phyloP scores from a whole-genome alignment of 2,329 filamentous ascomycete species.

The Hirsutella rhossiliensis region DNA sequence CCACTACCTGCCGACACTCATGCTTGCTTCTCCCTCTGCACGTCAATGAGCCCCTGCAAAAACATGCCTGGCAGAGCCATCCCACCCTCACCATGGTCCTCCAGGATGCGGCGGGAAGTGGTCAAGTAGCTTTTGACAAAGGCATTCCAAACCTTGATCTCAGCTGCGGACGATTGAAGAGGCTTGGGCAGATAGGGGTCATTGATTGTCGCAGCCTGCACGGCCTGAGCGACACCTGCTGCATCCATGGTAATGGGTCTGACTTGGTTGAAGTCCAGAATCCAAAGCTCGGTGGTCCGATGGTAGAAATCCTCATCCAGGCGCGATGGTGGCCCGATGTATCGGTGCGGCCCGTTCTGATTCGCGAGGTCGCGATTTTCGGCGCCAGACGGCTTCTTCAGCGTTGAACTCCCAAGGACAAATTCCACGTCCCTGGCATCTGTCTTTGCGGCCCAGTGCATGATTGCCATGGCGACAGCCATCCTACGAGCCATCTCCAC shows the following conservation, averaged over 20 bases:
- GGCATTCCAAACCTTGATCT: constrained; percentile 4
- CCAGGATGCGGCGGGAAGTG: neutral
- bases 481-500: constrained; percentile 9
- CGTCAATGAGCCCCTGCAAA: neutral
- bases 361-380: neutral
- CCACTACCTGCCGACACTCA: too few relatives aligned
- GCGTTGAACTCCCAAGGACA: constrained; percentile 12
- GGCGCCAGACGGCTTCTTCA: neutral
- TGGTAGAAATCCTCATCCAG: constrained; percentile 3
- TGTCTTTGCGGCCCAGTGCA: constrained; percentile 18
- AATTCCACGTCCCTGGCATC: constrained; percentile 21
- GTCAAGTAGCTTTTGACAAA: constrained; percentile 4
- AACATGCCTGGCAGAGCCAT: neutral
- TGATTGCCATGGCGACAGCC: constrained; percentile 14
- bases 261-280: constrained; percentile 20
- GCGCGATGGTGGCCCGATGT: neutral
- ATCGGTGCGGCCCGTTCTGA: neutral
- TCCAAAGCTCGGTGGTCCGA: constrained; percentile 12
- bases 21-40: neutral
- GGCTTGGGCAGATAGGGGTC: constrained; percentile 13
- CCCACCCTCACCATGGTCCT: neutral
- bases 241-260: constrained; percentile 9
- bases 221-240: constrained; percentile 7
- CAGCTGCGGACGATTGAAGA: neutral
- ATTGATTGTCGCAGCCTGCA: constrained; percentile 9